Percentiles rank a stretch among this genome's conserved stretches.
These are phyloP conservation scores for Paraglomus brasilianum DNA, from an alignment of 192 early-diverging fungal species.

Conservation along the genomic window DNA sequence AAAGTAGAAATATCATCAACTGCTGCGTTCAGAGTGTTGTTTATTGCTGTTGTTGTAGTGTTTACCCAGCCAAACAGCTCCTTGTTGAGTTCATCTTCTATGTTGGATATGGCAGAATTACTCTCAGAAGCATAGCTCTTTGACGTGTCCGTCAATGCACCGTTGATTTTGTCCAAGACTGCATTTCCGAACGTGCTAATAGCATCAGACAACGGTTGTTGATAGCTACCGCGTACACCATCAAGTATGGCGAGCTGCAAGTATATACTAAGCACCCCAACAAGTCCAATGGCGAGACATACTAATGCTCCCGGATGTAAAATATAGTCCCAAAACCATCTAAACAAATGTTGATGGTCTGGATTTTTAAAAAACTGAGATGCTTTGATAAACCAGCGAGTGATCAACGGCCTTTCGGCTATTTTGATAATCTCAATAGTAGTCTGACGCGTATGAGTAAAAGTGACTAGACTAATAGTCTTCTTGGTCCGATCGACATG, in stretches of 20 bases:
- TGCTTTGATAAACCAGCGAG: constrained; percentile 8
- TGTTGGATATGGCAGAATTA: neutral
- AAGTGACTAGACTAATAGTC: neutral
- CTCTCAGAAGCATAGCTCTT: neutral
- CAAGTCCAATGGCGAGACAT: constrained; percentile 34
- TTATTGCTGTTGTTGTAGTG: constrained; percentile 12
- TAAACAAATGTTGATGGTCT: constrained; percentile 23
- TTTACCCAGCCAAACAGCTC: constrained; percentile 23
- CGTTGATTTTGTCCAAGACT: constrained; percentile 2
- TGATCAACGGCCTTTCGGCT: constrained; percentile 20
- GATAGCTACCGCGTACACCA: constrained; percentile 24
- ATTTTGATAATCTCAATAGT: constrained; percentile 20
- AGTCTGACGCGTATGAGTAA: neutral
- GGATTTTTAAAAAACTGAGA: constrained; percentile 27
- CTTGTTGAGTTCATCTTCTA: constrained; percentile 17
- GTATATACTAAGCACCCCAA: constrained; percentile 31
- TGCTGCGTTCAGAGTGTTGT: constrained; percentile 17
- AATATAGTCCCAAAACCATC: constrained; percentile 40
- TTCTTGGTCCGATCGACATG: neutral
- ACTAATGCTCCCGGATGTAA: constrained; percentile 27
- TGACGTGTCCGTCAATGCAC: constrained; percentile 5
- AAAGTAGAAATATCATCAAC: constrained; percentile 23
- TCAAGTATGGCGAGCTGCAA: constrained; percentile 34
- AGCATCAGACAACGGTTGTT: neutral
- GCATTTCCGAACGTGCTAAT: constrained; percentile 11